These are phyloP conservation scores for Emergomyces pasteurianus DNA, from an alignment of 2,329 filamentous ascomycete species.

Conservation along the genomic window DNA sequence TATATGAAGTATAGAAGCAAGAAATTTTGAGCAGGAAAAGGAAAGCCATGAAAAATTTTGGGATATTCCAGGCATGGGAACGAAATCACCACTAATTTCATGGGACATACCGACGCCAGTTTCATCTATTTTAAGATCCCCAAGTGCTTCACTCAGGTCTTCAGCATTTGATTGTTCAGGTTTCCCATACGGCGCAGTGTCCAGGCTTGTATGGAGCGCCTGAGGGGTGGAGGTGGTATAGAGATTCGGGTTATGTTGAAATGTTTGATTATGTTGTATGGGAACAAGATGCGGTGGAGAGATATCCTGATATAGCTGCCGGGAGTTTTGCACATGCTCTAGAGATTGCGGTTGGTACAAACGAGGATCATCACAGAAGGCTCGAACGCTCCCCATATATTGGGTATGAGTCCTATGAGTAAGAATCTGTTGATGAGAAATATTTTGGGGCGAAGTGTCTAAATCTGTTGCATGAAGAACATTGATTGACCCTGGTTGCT, in stretches of 20 bases:
- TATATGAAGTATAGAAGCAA: slow-evolving; percentile 6
- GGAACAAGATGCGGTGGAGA: slow-evolving; percentile 11
- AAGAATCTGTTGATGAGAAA: slow-evolving; percentile 35
- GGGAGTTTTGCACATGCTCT: slow-evolving; percentile 17
- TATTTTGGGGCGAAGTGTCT: slow-evolving; percentile 30
- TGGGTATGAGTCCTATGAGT: slow-evolving; percentile 6
- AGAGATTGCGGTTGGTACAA: slow-evolving; percentile 27
- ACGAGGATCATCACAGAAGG: slow-evolving; percentile 32
- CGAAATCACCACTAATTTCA: not conserved
- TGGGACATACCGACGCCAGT: slow-evolving; percentile 58
- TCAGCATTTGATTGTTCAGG: slow-evolving; percentile 55
- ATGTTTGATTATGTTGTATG: not conserved
- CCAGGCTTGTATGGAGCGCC: slow-evolving; percentile 18
- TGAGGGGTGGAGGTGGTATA: slow-evolving; percentile 11
- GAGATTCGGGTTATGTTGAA: not conserved
- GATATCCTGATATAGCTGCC: slow-evolving; percentile 21
- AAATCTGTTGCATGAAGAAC: slow-evolving; percentile 1
- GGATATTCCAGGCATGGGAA: not conserved
- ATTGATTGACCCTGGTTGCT: slow-evolving; percentile 2
- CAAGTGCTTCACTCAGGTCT: slow-evolving; percentile 67
- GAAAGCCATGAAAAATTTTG: not conserved
- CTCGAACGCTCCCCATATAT: slow-evolving; percentile 1
- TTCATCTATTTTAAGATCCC: slow-evolving; percentile 77
- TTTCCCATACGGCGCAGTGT: slow-evolving; percentile 43
- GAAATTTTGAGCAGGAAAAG: slow-evolving; percentile 1